Evolutionary conservation across 2,329 filamentous ascomycete species (phyloP), one percentile per base, ranked within the genome.

Genomic region (Diaporthe aspalathi): DNA sequence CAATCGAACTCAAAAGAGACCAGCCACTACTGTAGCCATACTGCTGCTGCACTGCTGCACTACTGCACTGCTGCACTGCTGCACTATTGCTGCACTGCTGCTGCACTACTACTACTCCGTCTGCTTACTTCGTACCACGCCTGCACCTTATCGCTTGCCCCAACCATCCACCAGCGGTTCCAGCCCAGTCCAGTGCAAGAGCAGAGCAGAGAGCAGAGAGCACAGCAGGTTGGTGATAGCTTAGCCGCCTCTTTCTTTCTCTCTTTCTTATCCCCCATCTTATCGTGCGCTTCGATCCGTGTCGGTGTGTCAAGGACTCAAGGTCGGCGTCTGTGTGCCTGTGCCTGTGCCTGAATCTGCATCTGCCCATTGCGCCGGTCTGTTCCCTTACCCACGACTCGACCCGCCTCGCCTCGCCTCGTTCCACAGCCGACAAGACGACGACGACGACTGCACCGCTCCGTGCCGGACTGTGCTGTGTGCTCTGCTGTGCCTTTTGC

Each of bases 221-320:
- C 35, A 38, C 27, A 63, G 60, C 43, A 63, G 60, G 43, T 63
- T 49, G 60, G 43, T 63, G 60, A 63, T 63, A 63, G 60, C 27
- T 50, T n/a, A n/a, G 27, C 60, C 45, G 20, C 43, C n/a, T 47
- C 40, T 49, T 63, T 63, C 57, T 49, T 63, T 38, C 22, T 54
- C 35, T 45, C 40, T 49, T 63, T 63, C 60, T 49, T 38, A 56
- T 56, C 38, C 35, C 35, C 43, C 43, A 49, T 63, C 17, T 49
- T 63, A 63, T 63, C 45, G 27, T 47, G 40, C 40, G 57, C 43
- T 22, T 63, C 43, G 27, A 5, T 38, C 12, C 35, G 35, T 38
- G 56, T 45, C 17, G 22, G 56, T 62, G 56, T 24, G 38, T 20
- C n/a, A n/a, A n/a, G n/a, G n/a, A n/a, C n/a, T n/a, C n/a, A n/a